phyloP scores from a whole-genome alignment of 1,284 basidiomycete genomes.

The Vanrija sp. region DNA sequence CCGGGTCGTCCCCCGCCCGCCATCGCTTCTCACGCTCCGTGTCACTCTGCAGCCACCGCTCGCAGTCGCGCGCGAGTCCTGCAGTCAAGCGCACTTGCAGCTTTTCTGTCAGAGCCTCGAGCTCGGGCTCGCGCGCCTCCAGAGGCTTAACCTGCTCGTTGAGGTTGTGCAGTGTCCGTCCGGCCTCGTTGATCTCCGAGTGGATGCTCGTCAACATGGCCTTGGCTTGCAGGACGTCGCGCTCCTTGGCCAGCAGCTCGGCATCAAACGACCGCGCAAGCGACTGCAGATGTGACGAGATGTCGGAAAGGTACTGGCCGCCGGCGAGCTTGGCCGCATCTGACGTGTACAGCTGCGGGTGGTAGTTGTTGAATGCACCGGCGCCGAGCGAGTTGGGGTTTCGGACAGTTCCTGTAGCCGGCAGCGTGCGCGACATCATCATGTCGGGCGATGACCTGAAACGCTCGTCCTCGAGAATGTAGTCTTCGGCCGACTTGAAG shows the following conservation, averaged over 20 bases:
- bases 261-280: constrained; percentile 91
- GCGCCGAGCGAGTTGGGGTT: constrained; percentile 17
- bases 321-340: constrained; percentile 82
- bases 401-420: neutral
- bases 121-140: constrained; percentile 58
- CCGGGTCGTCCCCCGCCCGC: constrained; percentile 24
- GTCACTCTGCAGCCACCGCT: constrained; percentile 85
- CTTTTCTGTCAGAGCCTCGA: constrained; percentile 64
- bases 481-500: constrained; percentile 96
- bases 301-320: constrained; percentile 76
- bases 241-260: constrained; percentile 86
- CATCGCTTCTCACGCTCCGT: constrained; percentile 63
- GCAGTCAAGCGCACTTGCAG: constrained; percentile 71
- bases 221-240: constrained; percentile 86
- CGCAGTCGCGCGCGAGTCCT: constrained; percentile 79
- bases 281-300: constrained; percentile 80
- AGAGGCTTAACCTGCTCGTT: constrained; percentile 63
- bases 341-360: constrained; percentile 77
- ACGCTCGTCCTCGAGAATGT: constrained; percentile 96
- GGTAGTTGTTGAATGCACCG: constrained; percentile 13
- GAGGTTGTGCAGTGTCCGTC: constrained; percentile 68
- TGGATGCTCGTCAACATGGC: constrained; percentile 83
- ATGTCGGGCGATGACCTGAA: constrained; percentile 78
- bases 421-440: constrained; percentile 11
- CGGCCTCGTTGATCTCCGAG: constrained; percentile 84